Percentiles rank a stretch among this genome's conserved stretches.
These are phyloP conservation scores for Kodamaea hsintzibuensis DNA, from an alignment of 805 yeast species.

Conservation along the genomic window DNA sequence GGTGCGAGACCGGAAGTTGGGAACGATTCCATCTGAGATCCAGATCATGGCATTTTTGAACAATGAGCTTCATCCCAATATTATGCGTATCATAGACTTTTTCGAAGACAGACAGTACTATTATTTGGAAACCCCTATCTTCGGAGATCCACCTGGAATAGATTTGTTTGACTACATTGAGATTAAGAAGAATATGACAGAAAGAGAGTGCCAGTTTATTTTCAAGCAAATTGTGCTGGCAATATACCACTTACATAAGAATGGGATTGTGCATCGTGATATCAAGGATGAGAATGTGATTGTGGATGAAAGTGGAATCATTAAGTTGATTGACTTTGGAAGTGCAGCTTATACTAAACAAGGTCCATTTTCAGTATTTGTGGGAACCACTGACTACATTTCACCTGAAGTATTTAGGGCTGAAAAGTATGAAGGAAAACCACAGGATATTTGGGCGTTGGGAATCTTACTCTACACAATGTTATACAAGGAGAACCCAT, in stretches of 20 bases:
- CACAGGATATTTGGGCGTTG: slow-evolving; percentile 97
- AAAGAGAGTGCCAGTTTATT: slow-evolving; percentile 72
- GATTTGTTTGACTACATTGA: slow-evolving; percentile 93
- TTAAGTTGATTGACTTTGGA: slow-evolving; percentile 92
- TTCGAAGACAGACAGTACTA: slow-evolving; percentile 90
- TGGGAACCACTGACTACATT: slow-evolving; percentile 96
- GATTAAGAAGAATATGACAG: slow-evolving; percentile 76
- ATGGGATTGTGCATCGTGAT: slow-evolving; percentile 91
- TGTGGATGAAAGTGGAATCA: slow-evolving; percentile 76
- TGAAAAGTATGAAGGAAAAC: slow-evolving; percentile 84
- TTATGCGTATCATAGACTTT: slow-evolving; percentile 81
- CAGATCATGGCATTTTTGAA: slow-evolving; percentile 86
- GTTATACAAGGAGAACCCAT: slow-evolving; percentile 92
- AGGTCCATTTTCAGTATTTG: slow-evolving; percentile 97
- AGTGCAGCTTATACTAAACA: slow-evolving; percentile 86
- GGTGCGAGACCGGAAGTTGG: slow-evolving; percentile 89
- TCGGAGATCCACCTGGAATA: slow-evolving; percentile 86
- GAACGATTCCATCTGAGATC: slow-evolving; percentile 95
- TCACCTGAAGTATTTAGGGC: slow-evolving; percentile 96
- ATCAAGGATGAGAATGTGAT: slow-evolving; percentile 93
- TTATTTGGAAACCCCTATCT: slow-evolving; percentile 88
- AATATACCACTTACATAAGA: slow-evolving; percentile 73
- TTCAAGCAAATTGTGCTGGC: slow-evolving; percentile 81
- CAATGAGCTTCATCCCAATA: slow-evolving; percentile 80
- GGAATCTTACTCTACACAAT: slow-evolving; percentile 90